phyloP scores from a whole-genome alignment of 2,329 filamentous ascomycete genomes.

The Cladosporium cucumerinum region DNA sequence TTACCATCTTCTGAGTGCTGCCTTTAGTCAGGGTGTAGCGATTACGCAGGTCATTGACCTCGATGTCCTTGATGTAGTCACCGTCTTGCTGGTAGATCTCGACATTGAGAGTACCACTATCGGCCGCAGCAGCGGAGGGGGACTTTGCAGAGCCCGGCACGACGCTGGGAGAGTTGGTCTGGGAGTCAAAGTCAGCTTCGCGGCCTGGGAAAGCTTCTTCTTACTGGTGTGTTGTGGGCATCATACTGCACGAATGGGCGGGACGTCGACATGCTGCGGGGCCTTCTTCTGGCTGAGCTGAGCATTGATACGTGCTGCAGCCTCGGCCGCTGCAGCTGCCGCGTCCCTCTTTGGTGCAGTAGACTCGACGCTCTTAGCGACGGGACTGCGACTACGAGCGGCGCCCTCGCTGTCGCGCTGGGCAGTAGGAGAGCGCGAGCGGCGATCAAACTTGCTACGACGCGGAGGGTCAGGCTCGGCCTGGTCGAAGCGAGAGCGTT shows the following conservation, averaged over 20 bases:
- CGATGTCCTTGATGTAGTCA: conserved; percentile 97
- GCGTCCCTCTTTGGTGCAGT: conserved; percentile 27
- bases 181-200: conserved; percentile 18
- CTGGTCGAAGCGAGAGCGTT: conserved; percentile 93
- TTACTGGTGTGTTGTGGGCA: not conserved
- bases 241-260: conserved; percentile 58
- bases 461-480: conserved; percentile 73
- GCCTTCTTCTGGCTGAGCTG: conserved; percentile 65
- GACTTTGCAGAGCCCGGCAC: conserved; percentile 55
- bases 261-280: conserved; percentile 85
- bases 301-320: conserved; percentile 53
- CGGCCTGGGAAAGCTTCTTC: not conserved
- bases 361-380: conserved; percentile 57
- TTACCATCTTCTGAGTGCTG: conserved; percentile 99
- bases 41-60: conserved; percentile 96
- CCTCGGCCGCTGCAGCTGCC: conserved; percentile 75
- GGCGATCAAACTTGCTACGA: conserved; percentile 79
- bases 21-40: conserved; percentile 96
- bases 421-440: conserved; percentile 75
- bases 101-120: conserved; percentile 63
- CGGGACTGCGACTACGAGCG: conserved; percentile 76
- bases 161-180: conserved; percentile 30
- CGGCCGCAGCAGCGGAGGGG: conserved; percentile 42
- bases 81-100: conserved; percentile 94
- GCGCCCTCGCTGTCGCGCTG: conserved; percentile 61